These are phyloP conservation scores for Spiromastix sp. DNA, from an alignment of 2,329 filamentous ascomycete genomes.

Conservation along the genomic window DNA sequence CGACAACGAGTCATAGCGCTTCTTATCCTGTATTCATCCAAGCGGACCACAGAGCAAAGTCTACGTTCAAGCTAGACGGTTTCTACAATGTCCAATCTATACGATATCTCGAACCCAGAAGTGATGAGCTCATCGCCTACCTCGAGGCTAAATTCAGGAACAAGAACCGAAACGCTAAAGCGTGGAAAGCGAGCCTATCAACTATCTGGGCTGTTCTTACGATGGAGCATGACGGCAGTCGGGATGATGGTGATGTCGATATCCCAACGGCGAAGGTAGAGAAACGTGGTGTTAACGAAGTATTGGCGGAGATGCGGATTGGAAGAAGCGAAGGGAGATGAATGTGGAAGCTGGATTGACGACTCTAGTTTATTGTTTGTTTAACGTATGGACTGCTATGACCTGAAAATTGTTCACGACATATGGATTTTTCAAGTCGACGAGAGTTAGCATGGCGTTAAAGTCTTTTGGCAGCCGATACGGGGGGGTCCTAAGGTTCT, in stretches of 20 bases:
- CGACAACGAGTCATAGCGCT: neutral
- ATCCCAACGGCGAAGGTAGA: neutral
- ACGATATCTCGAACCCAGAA: slow-evolving; percentile 6
- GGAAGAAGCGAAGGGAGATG: neutral
- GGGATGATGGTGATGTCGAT: neutral
- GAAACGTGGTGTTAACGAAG: neutral
- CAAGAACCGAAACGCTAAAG: neutral
- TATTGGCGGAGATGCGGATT: neutral
- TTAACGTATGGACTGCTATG: too few relatives aligned
- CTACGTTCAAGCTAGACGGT: slow-evolving; percentile 1
- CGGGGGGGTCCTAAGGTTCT: too few relatives aligned
- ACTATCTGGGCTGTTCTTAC: slow-evolving; percentile 1
- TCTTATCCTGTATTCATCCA: slow-evolving; percentile 8
- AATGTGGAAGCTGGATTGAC: too few relatives aligned
- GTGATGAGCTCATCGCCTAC: slow-evolving; percentile 3
- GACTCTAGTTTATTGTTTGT: too few relatives aligned
- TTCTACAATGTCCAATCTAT: slow-evolving; percentile 5
- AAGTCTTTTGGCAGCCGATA: too few relatives aligned
- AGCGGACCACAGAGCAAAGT: neutral
- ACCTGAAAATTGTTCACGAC: too few relatives aligned
- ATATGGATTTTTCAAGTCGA: too few relatives aligned
- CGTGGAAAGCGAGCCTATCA: neutral
- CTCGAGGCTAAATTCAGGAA: slow-evolving; percentile 4
- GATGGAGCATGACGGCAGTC: neutral
- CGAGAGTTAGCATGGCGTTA: too few relatives aligned